Base-by-base conservation (phyloP, 2,329 filamentous ascomycete species). In the Dothistroma septosporum region DNA sequence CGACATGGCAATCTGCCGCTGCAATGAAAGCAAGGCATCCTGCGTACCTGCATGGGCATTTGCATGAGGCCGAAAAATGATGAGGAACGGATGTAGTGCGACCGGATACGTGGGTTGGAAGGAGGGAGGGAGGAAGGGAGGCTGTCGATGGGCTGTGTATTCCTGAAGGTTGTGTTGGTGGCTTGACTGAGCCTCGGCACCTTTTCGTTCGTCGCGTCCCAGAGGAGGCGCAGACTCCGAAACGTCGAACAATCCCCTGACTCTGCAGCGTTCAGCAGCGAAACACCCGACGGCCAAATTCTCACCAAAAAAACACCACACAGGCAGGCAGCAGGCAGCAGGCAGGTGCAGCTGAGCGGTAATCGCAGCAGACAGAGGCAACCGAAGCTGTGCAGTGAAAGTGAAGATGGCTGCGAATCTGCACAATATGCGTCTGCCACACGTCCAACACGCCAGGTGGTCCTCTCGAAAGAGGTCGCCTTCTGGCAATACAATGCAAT, bases 381-480 rank as follows among this genome's bases (percentile, higher is more conserved):
- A 4, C 3, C 16, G 35, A 37, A 1, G 35, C 35, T n/a, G n/a
- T n/a, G n/a, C n/a, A n/a, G n/a, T n/a, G n/a, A n/a, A n/a, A 37
- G 48, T 52, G 7, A 22, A 33, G 2, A 33, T 54, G 52, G 52
- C 52, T 35, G 28, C 12, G 16, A 33, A 21, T 24, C 11, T 7
- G 4, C 3, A 21, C 31, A 10, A 49, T 16, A 49, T 28, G 46
- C 46, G 55, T 49, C n/a, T 22, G 4, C 33, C 4, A n/a, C 21
- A 41, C n/a, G 16, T 16, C 55, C 44, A 48, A 58, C n/a, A 58
- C 44, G 31, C 48, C 19, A 58, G 28, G 47, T 53, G 56, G 47
- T 52, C 56, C 56, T 58, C 56, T 31, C 28, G 33, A 58, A 58
- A 49, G 56, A 58, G 56, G 56, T 37, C 56, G 55, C 55, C 55